Base-by-base conservation (phyloP, 2,329 filamentous ascomycete species). In the Exutisphaerella laricina region DNA sequence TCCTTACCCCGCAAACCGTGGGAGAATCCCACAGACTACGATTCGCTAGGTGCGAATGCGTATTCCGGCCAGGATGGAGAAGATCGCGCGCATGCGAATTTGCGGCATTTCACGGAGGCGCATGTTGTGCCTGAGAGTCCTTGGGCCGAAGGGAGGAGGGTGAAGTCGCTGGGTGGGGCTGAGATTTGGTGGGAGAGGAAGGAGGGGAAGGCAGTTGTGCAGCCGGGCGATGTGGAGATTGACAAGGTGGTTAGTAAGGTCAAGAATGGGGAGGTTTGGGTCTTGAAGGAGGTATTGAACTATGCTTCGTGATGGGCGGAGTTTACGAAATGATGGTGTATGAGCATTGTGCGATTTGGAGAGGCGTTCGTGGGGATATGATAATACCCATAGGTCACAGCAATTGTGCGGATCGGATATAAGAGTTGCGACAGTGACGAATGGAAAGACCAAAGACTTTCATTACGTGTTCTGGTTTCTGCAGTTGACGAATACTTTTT, bases 181-280 rank as follows among this genome's bases (percentile, higher is more conserved):
- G 79, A 85, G 54, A 61, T 97, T 35, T 95, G 84, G 83, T 97
- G 88, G 87, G 84, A 88, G 59, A 76, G 69, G 42, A 81, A 70
- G 38, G 78, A 82, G 42, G 83, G 82, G 1, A 79, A 75, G 52
- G 83, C 77, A 59, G 70, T 79, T 61, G 79, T 92, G 20, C 82
- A 89, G 71, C 92, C 90, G 1, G 84, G 84, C 4, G 75, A 80
- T 51, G 78, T 96, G 31, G 80, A 89, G 63, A 84, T 97, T 10
- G 77, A 81, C 30, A 80, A 72, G 45, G 73, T 94, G 39, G 83
- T 82, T 2, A 83, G 82, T 53, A 77, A 79, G 47, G 89, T 94
- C 13, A 77, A 79, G 3, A 98, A 97, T 62, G 92, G 92, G 3
- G 85, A 97, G 66, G 75, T 97, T 54, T 94, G 87, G 87, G 75